Evolutionary conservation across 2,329 filamentous ascomycete species (phyloP).

Genomic region (Magnaporthiopsis rhizophila): DNA sequence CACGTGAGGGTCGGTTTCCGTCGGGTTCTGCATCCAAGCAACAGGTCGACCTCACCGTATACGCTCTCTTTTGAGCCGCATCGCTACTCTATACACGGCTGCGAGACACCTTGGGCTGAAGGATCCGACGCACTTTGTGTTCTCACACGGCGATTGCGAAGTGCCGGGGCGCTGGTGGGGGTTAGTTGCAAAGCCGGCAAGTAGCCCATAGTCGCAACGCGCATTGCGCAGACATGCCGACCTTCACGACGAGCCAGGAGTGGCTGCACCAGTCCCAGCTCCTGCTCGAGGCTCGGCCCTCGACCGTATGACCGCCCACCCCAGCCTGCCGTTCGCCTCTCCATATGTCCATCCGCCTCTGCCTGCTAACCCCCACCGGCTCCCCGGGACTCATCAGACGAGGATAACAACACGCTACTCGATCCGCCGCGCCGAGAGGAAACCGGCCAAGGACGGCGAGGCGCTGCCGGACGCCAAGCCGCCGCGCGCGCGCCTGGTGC

Average conservation of each 20-base stretch:
- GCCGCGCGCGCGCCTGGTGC: conserved; percentile 61
- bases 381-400: conserved; percentile 46
- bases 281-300: conserved; percentile 78
- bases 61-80: background rate
- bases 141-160: background rate
- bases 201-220: too few species aligned
- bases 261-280: conserved; percentile 85
- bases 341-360: too few species aligned
- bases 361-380: background rate
- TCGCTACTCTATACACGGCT: background rate
- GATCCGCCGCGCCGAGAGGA: conserved; percentile 39
- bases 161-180: background rate
- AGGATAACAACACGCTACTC: conserved; percentile 90
- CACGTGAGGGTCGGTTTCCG: too few species aligned
- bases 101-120: too few species aligned
- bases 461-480: conserved; percentile 27
- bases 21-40: background rate
- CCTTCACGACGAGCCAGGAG: conserved; percentile 74
- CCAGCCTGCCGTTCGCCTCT: background rate
- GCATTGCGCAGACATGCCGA: conserved; percentile 51
- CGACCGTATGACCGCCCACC: conserved; percentile 52
- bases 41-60: background rate
- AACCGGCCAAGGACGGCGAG: conserved; percentile 15
- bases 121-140: background rate
- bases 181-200: background rate